Evolutionary conservation across 1,139 yeast genomes (phyloP), one percentile per base, ranked within the genome.

Genomic region (Geotrichum armillariae): DNA sequence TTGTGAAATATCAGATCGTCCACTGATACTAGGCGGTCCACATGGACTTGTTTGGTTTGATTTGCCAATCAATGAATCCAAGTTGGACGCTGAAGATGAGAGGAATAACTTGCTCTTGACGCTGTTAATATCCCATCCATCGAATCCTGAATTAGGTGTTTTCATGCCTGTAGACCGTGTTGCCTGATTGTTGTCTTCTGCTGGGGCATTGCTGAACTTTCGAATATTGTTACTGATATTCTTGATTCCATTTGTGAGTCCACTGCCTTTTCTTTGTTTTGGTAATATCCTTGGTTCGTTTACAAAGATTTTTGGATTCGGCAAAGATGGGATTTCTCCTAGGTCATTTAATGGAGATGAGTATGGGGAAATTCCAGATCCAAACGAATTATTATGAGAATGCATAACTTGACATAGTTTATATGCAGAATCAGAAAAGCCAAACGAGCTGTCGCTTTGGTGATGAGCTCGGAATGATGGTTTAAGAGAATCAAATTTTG

Each of bases 111-210:
- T 41, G 18, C 51, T 35, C 9, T 23, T 27, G 3, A 38, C 27
- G 37, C 43, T 41, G 14, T 42, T 42, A 17, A 47, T 18, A n/a
- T 47, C 51, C 51, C 51, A 47, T 23, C 33, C 47, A 22, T 42
- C 51, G 27, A 47, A 47, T 2, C 41, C 46, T 4, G 21, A n/a
- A n/a, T 20, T 17, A 4, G 43, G 31, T 11, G 32, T 29, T n/a
- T 37, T 37, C 31, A 11, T 25, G 11, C 11, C 29, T 25, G 6
- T 25, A 6, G 11, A 25, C 29, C 29, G 29, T 25, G 29, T 11
- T 11, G 11, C 6, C 11, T 11, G 29, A 11, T 25, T 25, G 11
- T 25, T 25, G 11, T 25, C 11, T 7, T 25, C 11, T 7, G 29
- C n/a, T n/a, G n/a, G n/a, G n/a, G n/a, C n/a, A n/a, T n/a, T 25